Evolutionary conservation across 2,329 filamentous ascomycete species (phyloP).

Genomic region (Bipolaris zeicola): DNA sequence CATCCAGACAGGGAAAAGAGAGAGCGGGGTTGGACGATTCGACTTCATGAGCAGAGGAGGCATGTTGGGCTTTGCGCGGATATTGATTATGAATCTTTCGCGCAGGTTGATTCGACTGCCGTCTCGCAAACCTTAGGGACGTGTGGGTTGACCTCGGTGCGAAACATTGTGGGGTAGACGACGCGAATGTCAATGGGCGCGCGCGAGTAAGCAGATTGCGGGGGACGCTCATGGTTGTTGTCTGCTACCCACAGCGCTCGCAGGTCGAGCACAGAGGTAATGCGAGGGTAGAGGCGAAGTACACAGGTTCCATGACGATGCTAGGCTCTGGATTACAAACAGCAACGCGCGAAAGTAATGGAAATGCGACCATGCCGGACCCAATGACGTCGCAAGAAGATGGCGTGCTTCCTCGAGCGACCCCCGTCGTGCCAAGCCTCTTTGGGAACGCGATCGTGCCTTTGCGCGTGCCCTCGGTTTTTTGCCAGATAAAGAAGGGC

Average conservation of each 20-base stretch:
- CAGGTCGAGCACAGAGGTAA: constrained; percentile 5
- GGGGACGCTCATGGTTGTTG: constrained; percentile 37
- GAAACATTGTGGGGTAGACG: constrained; percentile 7
- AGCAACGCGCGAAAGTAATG: constrained; percentile 14
- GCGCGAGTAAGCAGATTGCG: constrained; percentile 36
- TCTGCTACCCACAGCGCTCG: background rate
- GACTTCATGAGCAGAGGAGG: constrained; percentile 26
- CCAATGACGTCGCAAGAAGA: constrained; percentile 35
- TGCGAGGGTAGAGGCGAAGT: constrained; percentile 13
- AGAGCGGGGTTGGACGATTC: constrained; percentile 49
- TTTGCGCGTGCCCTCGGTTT: background rate
- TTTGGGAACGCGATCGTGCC: constrained; percentile 11
- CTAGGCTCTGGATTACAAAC: constrained; percentile 21
- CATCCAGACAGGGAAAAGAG: constrained; percentile 51
- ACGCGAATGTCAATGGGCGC: constrained; percentile 24
- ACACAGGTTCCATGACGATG: constrained; percentile 23
- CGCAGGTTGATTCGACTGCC: constrained; percentile 29
- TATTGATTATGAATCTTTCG: constrained; percentile 40
- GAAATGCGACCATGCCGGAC: constrained; percentile 15
- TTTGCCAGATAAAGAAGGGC: background rate
- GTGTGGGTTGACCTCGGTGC: constrained; percentile 14
- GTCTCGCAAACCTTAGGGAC: constrained; percentile 20
- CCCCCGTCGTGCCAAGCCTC: constrained; percentile 16
- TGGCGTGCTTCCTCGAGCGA: constrained; percentile 28
- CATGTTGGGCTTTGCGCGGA: constrained; percentile 32